These are phyloP conservation scores for Backusella tuberculispora DNA, from an alignment of 192 early-diverging fungal genomes.

Conservation along the genomic window DNA sequence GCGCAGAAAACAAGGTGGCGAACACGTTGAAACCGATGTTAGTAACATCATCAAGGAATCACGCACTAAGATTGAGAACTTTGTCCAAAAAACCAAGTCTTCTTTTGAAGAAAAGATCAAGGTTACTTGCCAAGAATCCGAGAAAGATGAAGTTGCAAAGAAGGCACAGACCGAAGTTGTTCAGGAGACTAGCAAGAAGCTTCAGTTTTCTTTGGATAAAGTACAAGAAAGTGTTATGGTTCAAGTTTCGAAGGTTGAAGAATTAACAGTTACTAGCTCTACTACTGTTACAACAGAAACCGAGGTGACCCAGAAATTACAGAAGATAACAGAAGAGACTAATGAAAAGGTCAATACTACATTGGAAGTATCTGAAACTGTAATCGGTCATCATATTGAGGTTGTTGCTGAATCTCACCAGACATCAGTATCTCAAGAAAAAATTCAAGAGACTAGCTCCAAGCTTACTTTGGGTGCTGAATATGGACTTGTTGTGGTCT, in stretches of 20 bases:
- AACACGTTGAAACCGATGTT: constrained; percentile 17
- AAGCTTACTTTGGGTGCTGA: constrained; percentile 18
- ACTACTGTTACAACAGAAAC: not conserved
- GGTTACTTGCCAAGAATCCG: constrained; percentile 1
- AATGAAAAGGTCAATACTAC: constrained; percentile 8
- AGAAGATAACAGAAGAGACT: constrained; percentile 1
- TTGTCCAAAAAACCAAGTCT: not conserved
- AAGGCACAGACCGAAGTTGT: constrained; percentile 8
- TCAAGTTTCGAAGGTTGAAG: constrained; percentile 17
- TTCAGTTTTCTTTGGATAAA: not conserved
- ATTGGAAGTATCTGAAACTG: constrained; percentile 14
- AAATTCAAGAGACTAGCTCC: not conserved
- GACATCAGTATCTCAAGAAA: not conserved
- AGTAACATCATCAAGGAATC: constrained; percentile 16
- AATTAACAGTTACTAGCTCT: not conserved
- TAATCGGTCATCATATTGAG: constrained; percentile 21
- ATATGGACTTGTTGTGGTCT: constrained; percentile 18
- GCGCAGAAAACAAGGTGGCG: constrained; percentile 26
- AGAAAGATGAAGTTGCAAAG: not conserved
- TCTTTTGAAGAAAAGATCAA: constrained; percentile 12
- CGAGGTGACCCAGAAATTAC: constrained; percentile 1
- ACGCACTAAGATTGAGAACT: not conserved
- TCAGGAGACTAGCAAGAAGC: constrained; percentile 9
- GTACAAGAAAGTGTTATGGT: constrained; percentile 19
- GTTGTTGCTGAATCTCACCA: constrained; percentile 19